phyloP scores from a whole-genome alignment of 1,284 basidiomycete genomes.

The Pascua sp. region DNA sequence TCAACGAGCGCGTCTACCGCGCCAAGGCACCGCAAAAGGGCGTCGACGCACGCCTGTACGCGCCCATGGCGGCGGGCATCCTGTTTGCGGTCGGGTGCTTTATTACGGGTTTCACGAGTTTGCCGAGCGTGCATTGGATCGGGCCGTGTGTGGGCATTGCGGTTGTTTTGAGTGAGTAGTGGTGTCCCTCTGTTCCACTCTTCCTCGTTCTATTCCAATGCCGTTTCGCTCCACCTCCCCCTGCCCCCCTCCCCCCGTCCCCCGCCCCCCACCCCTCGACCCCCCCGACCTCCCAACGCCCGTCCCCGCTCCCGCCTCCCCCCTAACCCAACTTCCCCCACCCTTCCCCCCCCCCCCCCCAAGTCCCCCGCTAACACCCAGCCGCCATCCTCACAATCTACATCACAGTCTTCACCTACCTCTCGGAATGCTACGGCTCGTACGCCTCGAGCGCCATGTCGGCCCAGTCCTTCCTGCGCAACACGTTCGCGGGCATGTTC shows the following conservation, averaged over 20 bases:
- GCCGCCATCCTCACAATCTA: conserved; percentile 30
- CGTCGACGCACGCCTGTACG: conserved; percentile 70
- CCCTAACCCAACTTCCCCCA: background rate
- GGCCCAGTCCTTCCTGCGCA: conserved; percentile 27
- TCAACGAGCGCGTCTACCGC: conserved; percentile 66
- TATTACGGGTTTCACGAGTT: conserved; percentile 46
- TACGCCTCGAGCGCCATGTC: conserved; percentile 26
- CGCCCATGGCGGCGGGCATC: conserved; percentile 62
- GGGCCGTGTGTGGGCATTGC: conserved; percentile 56
- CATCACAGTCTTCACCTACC: conserved; percentile 31
- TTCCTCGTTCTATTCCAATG: too few relatives aligned
- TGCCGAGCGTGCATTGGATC: conserved; percentile 34
- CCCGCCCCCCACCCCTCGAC: background rate
- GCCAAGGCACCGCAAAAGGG: conserved; percentile 57
- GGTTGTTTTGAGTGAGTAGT: conserved; percentile 43
- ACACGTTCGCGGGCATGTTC: conserved; percentile 24
- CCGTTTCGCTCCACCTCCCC: too few relatives aligned
- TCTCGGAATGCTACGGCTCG: conserved; percentile 29
- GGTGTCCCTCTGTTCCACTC: background rate
- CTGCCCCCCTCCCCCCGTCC: too few relatives aligned
- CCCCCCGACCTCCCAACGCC: too few relatives aligned
- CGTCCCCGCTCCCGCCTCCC: too few relatives aligned
- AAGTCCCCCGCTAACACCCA: background rate
- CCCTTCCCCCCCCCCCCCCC: too few relatives aligned
- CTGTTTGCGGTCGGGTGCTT: conserved; percentile 64